Evolutionary conservation across 306 rosid species (phyloP), one percentile per base, ranked within the genome.

Genomic region (Glycyrrhiza uralensis): DNA sequence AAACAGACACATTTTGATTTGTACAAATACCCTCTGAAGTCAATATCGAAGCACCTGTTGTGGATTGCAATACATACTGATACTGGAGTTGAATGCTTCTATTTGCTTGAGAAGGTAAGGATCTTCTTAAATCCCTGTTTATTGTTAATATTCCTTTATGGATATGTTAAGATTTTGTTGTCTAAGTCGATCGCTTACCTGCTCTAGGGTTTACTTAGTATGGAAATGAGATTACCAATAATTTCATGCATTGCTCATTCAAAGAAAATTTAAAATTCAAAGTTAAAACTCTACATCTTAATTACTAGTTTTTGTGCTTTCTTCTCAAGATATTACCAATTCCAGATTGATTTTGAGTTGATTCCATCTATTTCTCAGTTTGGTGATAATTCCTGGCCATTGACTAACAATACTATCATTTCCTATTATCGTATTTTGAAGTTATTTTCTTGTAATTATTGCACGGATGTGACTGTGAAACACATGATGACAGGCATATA

Each of bases 401-500:
- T 52, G 50, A 77, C 60, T 33, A 49, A 41, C 38, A 78, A 58
- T 17, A 70, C 11, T 39, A 19, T n/a, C 71, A 36, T 69, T 61
- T 28, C 80, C 29, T 29, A 51, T 55, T 45, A 30, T 56, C 69
- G 72, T 52, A 55, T 23, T 73, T 22, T 70, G 51, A 66, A 63
- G 7, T 50, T 74, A 4, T 64, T 71, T 59, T 64, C 36, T 33
- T 68, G 71, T 69, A 76, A 20, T 49, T 29, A 12, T 79, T 47
- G 45, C 18, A 14, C 22, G 66, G 19, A 79, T 66, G 33, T 41
- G 30, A 14, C 46, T 74, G 38, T 36, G 23, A 13, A 19, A 66
- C 30, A 24, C 74, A 56, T 81, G 79, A 52, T 64, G 67, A 50
- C 73, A 95, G 97, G 69, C 67, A 82, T 78, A 72, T 81, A 45